Evolutionary conservation across 768 basidiomycete genomes (phyloP), one percentile per base, ranked within the genome.

Genomic region (Steccherinum ochraceum): DNA sequence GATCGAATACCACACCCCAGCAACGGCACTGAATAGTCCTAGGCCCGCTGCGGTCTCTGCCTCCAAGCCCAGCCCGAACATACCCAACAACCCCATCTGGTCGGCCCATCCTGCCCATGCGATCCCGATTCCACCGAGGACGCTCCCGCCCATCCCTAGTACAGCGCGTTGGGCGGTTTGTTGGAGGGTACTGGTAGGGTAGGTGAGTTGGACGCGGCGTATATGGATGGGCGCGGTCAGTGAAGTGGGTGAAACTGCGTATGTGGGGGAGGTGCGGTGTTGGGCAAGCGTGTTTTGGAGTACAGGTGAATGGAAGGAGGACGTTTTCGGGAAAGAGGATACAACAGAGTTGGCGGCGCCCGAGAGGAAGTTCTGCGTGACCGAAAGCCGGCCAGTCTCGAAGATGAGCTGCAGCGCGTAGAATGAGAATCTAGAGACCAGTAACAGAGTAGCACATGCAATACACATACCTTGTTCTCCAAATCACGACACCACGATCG

Each of bases 101-200:
- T 77, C 79, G 5, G 72, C 70, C 79, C 81, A 84, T 0, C 79
- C 81, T 12, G 73, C 69, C 82, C 84, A 89, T 16, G 79, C 72
- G 3, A 84, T 56, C 7, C 76, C 73, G 21, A 72, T 67, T 13
- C 85, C 80, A 2, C 71, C 65, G 1, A 75, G 63, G 2, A 78
- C 58, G 10, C 80, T 75, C 1, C 73, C 71, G 12, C 75, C 66
- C 61, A 78, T 75, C 1, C 72, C 73, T 5, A 83, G 53, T 12
- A 83, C 72, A 2, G 73, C 72, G 11, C 71, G 70, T 59, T 89
- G 86, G 3, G 79, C 87, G 18, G 79, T 70, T n/a, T 77, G 59
- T 58, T 90, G 86, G 24, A 91, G 70, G 16, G 71, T 72, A 5
- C 72, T 67, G 2, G 82, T 84, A 13, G 84, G 78, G 49, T 76